Evolutionary conservation across 31 red algal genomes (phyloP), one percentile per base, ranked within the genome.

Genomic region (Odonthalia washingtoniensis): DNA sequence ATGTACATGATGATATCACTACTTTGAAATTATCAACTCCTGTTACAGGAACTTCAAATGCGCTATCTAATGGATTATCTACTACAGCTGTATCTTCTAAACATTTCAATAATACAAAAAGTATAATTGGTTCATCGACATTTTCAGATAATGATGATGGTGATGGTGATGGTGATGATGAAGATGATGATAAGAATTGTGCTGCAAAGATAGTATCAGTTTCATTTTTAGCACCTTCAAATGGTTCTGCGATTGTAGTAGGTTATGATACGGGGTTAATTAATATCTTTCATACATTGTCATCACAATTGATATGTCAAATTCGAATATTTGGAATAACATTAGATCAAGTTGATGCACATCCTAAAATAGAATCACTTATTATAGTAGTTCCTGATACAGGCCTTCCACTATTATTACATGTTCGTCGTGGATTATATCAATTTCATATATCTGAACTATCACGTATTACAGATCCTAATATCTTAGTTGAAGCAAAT

Each of bases 201-300:
- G 36, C 45, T 3, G 35, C 62, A 5, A 73, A 75, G 16, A 77
- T 90, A 37, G 80, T 67, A 38, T 81, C 87, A 43, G 34, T 90
- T 21, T 82, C 91, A 17, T 94, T 94, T 64, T 85, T 79, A 0
- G 84, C 85, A 39, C 91, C 84, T 12, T n/a, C 77, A 36, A 88
- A 94, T 46, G 91, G 85, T 46, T 89, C 85, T 34, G 64, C 80
- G 12, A 77, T 89, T 4, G 72, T 84, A 4, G 85, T 77, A 14
- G 62, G 78, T 4, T 78, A 86, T 33, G 64, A 72, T 34, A 52
- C 67, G 24, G 79, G 73, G 5, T 40, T 78, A 9, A 45, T 94
- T 26, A 77, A 85, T 40, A 40, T 94, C n/a, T 88, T 83, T 52
- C 84, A 94, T 38, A 85, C 91, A 26, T 69, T 88, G 26, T 84